A percentile compares a stretch with the other conserved stretches of the same genome.
Conservation (phyloP, 2,329 filamentous ascomycete species). For the Fusarium sp. region DNA sequence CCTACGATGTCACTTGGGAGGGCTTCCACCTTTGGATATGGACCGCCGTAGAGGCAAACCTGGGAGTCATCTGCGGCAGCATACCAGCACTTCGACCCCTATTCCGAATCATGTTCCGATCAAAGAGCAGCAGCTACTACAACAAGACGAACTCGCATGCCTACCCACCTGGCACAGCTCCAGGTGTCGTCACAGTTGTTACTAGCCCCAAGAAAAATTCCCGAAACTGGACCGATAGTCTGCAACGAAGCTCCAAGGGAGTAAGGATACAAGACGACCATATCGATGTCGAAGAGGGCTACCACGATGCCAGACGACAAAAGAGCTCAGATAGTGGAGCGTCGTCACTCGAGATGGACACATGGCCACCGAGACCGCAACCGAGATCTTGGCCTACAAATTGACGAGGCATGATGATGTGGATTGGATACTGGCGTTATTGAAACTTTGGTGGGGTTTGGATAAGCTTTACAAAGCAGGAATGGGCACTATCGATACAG, state of each 20-base stretch:
- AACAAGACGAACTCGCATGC: constrained; percentile 37
- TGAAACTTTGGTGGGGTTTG: neutral
- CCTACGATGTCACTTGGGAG: constrained; percentile 58
- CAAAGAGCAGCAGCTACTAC: constrained; percentile 44
- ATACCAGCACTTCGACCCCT: constrained; percentile 52
- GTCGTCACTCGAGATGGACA: constrained; percentile 43
- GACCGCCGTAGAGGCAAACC: constrained; percentile 57
- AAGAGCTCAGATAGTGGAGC: constrained; percentile 35
- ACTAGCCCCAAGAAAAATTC: constrained; percentile 28
- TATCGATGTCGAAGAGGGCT: constrained; percentile 39
- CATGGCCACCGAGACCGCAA: constrained; percentile 39
- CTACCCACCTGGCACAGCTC: constrained; percentile 34
- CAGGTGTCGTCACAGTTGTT: constrained; percentile 31
- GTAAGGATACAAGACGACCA: constrained; percentile 44
- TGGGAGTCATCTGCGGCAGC: constrained; percentile 58
- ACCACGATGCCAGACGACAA: constrained; percentile 22
- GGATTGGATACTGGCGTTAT: constrained; percentile 29
- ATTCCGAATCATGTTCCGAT: constrained; percentile 44
- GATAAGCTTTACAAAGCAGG: constrained; percentile 9
- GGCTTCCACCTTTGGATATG: constrained; percentile 58
- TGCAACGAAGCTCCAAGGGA: constrained; percentile 41
- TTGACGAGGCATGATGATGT: constrained; percentile 14
- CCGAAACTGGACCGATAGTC: constrained; percentile 37
- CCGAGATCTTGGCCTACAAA: constrained; percentile 36
- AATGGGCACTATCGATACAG: constrained; percentile 1